These are phyloP conservation scores for Helminthosporium solani DNA, from an alignment of 2,329 filamentous ascomycete species.

Conservation along the genomic window DNA sequence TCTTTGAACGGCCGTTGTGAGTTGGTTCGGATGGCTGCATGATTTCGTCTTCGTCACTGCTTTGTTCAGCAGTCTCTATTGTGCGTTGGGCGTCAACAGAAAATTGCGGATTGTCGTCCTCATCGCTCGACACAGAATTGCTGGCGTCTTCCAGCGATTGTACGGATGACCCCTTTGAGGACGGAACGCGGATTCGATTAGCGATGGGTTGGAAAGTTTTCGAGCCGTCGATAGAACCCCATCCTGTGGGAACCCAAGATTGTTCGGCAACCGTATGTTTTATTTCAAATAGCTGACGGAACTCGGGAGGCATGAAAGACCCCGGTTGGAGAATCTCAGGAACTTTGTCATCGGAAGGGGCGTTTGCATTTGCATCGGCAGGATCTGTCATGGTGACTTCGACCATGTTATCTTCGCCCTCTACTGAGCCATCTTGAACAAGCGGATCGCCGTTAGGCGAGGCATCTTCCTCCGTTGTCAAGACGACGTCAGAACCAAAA, in stretches of 20 bases:
- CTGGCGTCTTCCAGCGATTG: conserved; percentile 31
- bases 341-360: conserved; percentile 24
- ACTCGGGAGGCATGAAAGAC: conserved; percentile 66
- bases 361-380: conserved; percentile 34
- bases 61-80: conserved; percentile 34
- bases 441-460: conserved; percentile 69
- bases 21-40: conserved; percentile 30
- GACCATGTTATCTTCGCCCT: conserved; percentile 87
- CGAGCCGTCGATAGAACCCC: conserved; percentile 61
- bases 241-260: conserved; percentile 68
- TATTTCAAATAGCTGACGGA: conserved; percentile 66
- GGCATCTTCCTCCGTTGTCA: conserved; percentile 62
- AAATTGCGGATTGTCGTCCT: conserved; percentile 33
- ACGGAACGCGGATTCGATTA: conserved; percentile 45
- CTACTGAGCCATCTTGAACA: conserved; percentile 74
- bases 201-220: conserved; percentile 58
- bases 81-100: conserved; percentile 28
- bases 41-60: conserved; percentile 37
- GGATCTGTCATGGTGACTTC: conserved; percentile 82
- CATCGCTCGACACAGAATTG: conserved; percentile 36
- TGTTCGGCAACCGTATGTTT: conserved; percentile 60
- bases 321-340: conserved; percentile 53
- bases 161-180: conserved; percentile 37
- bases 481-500: conserved; percentile 67
- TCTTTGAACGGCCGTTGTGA: conserved; percentile 34